These are phyloP conservation scores for Pterocarpus macrocarpus DNA, from an alignment of 306 rosid genomes.

Conservation along the genomic window DNA sequence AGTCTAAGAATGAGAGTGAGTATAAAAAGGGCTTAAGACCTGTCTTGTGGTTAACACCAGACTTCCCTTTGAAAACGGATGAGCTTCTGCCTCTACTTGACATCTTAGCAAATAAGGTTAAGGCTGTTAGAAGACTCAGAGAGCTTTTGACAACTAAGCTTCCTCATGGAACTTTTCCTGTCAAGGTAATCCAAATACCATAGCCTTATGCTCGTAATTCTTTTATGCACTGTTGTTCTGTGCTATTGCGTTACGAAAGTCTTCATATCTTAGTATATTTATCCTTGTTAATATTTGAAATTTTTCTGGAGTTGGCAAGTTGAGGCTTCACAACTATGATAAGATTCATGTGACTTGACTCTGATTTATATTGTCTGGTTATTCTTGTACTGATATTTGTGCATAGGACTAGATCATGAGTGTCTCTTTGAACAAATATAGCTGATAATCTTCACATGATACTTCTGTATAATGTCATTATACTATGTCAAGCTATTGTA, in stretches of 20 bases:
- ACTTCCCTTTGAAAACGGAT: conserved; percentile 96
- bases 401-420: conserved; percentile 12
- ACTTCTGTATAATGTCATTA: conserved; percentile 27
- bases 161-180: conserved; percentile 95
- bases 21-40: conserved; percentile 99
- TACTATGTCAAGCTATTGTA: conserved; percentile 5
- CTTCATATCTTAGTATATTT: neutral
- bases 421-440: conserved; percentile 25
- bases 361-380: conserved; percentile 25
- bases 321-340: conserved; percentile 29
- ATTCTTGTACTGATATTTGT: conserved; percentile 28
- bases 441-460: conserved; percentile 15
- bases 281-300: conserved; percentile 13
- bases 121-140: conserved; percentile 94
- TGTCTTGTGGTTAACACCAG: conserved; percentile 97
- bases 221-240: conserved; percentile 27
- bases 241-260: neutral
- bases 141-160: conserved; percentile 99
- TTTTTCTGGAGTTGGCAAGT: conserved; percentile 13
- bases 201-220: conserved; percentile 9
- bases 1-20: conserved; percentile 90
- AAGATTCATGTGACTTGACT: conserved; percentile 31
- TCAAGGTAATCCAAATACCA: conserved; percentile 69
- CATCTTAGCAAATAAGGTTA: conserved; percentile 95
- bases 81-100: conserved; percentile 97